Percentiles rank a stretch among this genome's conserved stretches.
These are phyloP conservation scores for Kodamaea alishanica DNA, from an alignment of 1,139 yeast genomes.

Conservation along the genomic window DNA sequence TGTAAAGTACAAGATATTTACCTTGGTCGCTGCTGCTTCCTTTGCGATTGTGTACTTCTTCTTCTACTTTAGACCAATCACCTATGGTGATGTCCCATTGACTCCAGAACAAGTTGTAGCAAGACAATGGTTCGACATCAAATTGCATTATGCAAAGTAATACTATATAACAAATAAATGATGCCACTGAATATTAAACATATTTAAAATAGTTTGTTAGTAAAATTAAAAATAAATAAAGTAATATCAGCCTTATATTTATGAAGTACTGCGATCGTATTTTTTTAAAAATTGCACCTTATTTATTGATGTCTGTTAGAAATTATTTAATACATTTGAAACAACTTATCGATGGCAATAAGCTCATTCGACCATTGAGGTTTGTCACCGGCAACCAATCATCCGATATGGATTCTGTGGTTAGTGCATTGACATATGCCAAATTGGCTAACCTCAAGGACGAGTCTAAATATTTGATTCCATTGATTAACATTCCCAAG, in stretches of 20 bases:
- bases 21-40: slow-evolving; percentile 40
- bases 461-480: slow-evolving; percentile 37
- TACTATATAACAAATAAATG: neutral
- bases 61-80: slow-evolving; percentile 73
- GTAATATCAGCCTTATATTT: neutral
- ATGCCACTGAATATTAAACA: neutral
- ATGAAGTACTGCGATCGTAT: neutral
- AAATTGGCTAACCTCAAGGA: slow-evolving; percentile 42
- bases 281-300: neutral
- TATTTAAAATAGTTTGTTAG: slow-evolving; percentile 6
- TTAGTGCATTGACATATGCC: slow-evolving; percentile 69
- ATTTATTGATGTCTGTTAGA: slow-evolving; percentile 19
- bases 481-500: slow-evolving; percentile 69
- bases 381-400: slow-evolving; percentile 85
- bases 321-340: slow-evolving; percentile 22
- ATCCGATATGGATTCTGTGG: slow-evolving; percentile 81
- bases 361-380: slow-evolving; percentile 20
- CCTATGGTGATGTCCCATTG: slow-evolving; percentile 75
- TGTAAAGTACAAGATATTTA: slow-evolving; percentile 23
- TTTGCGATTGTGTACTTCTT: slow-evolving; percentile 59
- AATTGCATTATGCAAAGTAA: slow-evolving; percentile 79
- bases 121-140: slow-evolving; percentile 81
- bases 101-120: slow-evolving; percentile 59
- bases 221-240: neutral
- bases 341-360: slow-evolving; percentile 14